Evolutionary conservation across 2,329 filamentous ascomycete species (phyloP), one percentile per base, ranked within the genome.

Genomic region (Hypocreales sp.): DNA sequence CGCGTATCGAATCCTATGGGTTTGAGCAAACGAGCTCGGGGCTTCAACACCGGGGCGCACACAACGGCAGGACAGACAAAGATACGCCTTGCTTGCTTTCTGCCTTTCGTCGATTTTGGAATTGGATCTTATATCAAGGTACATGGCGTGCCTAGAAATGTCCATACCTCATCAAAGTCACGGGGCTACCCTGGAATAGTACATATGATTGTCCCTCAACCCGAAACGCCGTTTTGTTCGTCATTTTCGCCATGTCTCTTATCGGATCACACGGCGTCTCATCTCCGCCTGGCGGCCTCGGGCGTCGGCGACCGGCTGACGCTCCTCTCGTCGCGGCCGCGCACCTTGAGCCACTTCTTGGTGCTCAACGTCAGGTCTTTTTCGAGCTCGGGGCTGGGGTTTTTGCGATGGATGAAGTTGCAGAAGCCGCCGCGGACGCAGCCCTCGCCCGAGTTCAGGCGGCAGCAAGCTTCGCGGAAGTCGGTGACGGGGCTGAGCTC

Each of bases 391-490:
- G 82, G 64, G 40, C 70, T 72, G 4, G 90, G 90, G 50, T 95
- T 90, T 64, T 98, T 98, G 47, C 90, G 72, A 53, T 98, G 90
- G 39, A 98, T 98, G 55, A 98, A 98, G 56, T 98, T 98, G 67
- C 90, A 98, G 63, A 95, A 95, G 18, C 90, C 90, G 36, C 86
- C 90, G 38, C 90, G 70, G 23, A 93, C 84, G 56, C 90, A 98
- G 24, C 90, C 90, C 55, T 95, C 90, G 35, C 90, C 90, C 21
- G 72, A 80, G 48, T 98, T 98, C 15, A 95, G 65, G 29, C 90
- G 72, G 58, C 90, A 98, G 54, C 90, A 98, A 12, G 90, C 90
- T 62, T 98, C 90, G 50, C 90, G 71, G 56, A 98, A 98, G 59
- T 98, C 90, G 37, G 90, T 98, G 31, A 98, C 90, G 41, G 90